Base-by-base conservation (phyloP, 257 asterid genomes). In the Gentiana macrophylla region DNA sequence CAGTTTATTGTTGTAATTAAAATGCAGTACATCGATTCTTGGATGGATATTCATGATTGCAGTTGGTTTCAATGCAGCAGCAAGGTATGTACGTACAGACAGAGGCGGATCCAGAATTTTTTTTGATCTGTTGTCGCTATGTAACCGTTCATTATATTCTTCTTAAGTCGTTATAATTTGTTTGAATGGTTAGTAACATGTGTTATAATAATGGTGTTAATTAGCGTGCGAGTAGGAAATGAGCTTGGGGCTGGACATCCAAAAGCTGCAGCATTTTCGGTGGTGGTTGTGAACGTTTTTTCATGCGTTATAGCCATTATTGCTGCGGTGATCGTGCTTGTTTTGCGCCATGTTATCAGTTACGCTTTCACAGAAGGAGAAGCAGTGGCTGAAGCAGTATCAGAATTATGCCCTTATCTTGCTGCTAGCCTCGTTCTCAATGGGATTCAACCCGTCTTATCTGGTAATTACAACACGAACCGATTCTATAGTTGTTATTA, bases 221-320 rank as follows among this genome's bases (percentile, higher is more conserved):
- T 41, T 38, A 82, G 92, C 67, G 78, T 85, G 52, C 66, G 92
- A 61, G 86, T 85, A 50, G 76, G 92, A 68, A 85, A 85, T 47
- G 94, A 84, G 63, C 86, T 84, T 1, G 94, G 94, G 1, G 91
- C 91, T 0, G 77, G 83, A 33, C 87, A 82, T 67, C 92, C 94
- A 36, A 85, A 67, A 67, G 84, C 92, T 12, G 94, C 92, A 9
- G 86, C 86, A 9, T 80, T 85, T 37, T 72, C 79, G 24, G 86
- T 82, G 59, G 46, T 76, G 35, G 70, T 85, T 35, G 70, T 80
- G 32, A 82, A 88, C 0, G 52, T 53, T 2, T 60, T 74, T 1
- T 76, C 84, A 1, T 61, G 70, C 52, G 12, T 76, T 1, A 8
- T 85, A 7, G 55, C 86, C 0, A 13, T 66, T 37, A 4, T 72